These are phyloP conservation scores for Neoboletus subvelutipes DNA, from an alignment of 768 basidiomycete genomes.

Conservation along the genomic window DNA sequence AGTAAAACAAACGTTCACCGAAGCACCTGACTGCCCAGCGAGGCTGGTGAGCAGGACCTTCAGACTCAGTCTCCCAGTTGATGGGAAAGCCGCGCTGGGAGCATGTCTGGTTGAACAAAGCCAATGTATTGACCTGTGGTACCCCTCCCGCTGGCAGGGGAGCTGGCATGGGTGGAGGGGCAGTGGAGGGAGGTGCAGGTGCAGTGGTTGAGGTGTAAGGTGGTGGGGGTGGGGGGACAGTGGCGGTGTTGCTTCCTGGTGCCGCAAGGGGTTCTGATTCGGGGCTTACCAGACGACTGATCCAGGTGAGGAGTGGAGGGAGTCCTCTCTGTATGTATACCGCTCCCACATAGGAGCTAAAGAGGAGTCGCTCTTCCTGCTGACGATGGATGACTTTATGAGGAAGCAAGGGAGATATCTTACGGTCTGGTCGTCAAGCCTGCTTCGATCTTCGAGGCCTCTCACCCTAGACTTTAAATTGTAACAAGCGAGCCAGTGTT, in stretches of 20 bases:
- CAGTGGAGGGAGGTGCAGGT: conserved; percentile 13
- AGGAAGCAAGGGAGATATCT: background rate
- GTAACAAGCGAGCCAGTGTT: conserved; percentile 51
- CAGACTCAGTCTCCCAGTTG: conserved; percentile 47
- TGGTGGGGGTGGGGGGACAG: conserved; percentile 22
- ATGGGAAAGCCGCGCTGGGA: conserved; percentile 43
- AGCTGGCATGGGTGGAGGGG: conserved; percentile 26
- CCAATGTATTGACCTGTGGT: conserved; percentile 39
- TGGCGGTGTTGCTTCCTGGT: conserved; percentile 18
- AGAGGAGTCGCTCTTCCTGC: conserved; percentile 57
- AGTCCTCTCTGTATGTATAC: conserved; percentile 58
- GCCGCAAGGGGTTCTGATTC: conserved; percentile 26
- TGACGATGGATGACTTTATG: conserved; percentile 4
- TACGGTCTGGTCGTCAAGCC: conserved; percentile 40
- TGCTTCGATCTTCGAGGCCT: conserved; percentile 37
- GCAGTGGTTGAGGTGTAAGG: conserved; percentile 22
- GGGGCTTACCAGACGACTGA: conserved; percentile 56
- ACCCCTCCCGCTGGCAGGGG: conserved; percentile 15
- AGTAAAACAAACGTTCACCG: conserved; percentile 38
- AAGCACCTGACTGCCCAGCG: conserved; percentile 56
- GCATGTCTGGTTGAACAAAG: conserved; percentile 54
- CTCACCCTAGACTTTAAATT: conserved; percentile 54
- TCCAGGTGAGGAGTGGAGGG: conserved; percentile 51
- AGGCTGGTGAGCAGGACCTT: conserved; percentile 54
- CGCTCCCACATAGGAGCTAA: conserved; percentile 66